Percentiles rank a stretch among this genome's conserved stretches.
Evolutionary conservation across 1,139 yeast genomes (phyloP).

Genomic region (Insectozyma bohioensis): DNA sequence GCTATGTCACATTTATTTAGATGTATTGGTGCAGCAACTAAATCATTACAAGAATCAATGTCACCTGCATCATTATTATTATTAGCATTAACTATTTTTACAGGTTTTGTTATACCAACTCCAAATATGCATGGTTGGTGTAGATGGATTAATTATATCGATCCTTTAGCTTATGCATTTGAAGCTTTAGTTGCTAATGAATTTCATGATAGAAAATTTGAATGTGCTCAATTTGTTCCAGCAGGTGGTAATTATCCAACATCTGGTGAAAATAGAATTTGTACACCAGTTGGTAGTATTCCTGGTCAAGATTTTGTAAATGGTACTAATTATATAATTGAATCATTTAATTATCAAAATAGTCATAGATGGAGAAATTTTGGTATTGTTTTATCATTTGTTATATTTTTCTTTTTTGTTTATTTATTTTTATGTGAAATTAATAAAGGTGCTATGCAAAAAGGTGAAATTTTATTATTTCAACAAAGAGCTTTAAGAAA

Average conservation of each 20-base stretch:
- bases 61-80: conserved; percentile 58
- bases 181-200: conserved; percentile 59
- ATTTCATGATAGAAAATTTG: conserved; percentile 45
- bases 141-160: conserved; percentile 57
- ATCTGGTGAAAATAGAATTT: conserved; percentile 41
- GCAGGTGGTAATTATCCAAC: conserved; percentile 38
- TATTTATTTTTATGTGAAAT: conserved; percentile 61
- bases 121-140: conserved; percentile 63
- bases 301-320: conserved; percentile 54
- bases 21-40: conserved; percentile 55
- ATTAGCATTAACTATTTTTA: conserved; percentile 50
- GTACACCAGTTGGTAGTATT: conserved; percentile 62
- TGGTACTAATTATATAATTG: conserved; percentile 57
- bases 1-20: conserved; percentile 56
- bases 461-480: conserved; percentile 78
- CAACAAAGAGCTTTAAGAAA: conserved; percentile 36
- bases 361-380: conserved; percentile 81
- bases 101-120: conserved; percentile 59
- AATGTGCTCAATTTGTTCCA: conserved; percentile 47
- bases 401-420: conserved; percentile 52
- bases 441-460: conserved; percentile 76
- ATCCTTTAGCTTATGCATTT: conserved; percentile 56
- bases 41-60: conserved; percentile 58
- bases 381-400: conserved; percentile 65
- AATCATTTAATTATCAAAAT: conserved; percentile 50